Base-by-base conservation (phyloP, 768 basidiomycete genomes). In the Stropharia rugosoannulata region DNA sequence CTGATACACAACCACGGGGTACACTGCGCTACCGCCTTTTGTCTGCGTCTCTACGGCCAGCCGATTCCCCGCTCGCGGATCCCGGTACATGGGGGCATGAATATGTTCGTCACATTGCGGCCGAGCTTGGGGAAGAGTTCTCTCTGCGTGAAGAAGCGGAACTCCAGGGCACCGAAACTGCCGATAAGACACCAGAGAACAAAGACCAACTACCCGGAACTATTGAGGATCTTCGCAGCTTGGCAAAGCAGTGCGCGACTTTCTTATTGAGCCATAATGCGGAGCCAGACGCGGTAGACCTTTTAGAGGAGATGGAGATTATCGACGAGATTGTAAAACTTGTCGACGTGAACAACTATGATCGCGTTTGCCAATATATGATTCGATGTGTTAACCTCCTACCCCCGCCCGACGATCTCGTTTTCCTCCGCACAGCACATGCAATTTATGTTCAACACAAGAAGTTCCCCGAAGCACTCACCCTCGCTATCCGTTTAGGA, bases 1-100 rank as follows among this genome's bases (percentile, higher is more conserved):
- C 95, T 8, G 97, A 99, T 73, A 95, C 93, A 15, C 87, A 97
- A 74, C 93, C 94, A 39, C 88, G 97, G 47, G 96, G 96, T 54
- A 99, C 97, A 2, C 86, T 99, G 27, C 85, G 86, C 59, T 98
- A 97, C 75, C 90, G 95, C 45, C 82, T 98, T 18, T 79, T 95
- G 36, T 89, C 92, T 6, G 83, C 86, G 8, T 82, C 87, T 15
- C 76, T 89, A 47, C 82, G 84, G 43, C 83, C 86, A 35, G 65
- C 80, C 15, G 78, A 84, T 39, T 83, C 89, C 2, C 83, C 85
- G 3, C 82, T 91, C 18, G 80, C 89, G 2, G 92, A 94, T 61
- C 95, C 97, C 0, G 95, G 96, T n/a, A 81, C 86, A 32, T 99
- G 97, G 97, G 97, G 97, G 3, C 95, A 99, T 68, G 97, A 99